phyloP scores from a whole-genome alignment of 2,329 filamentous ascomycete genomes.

The Botrytis pseudocinerea region DNA sequence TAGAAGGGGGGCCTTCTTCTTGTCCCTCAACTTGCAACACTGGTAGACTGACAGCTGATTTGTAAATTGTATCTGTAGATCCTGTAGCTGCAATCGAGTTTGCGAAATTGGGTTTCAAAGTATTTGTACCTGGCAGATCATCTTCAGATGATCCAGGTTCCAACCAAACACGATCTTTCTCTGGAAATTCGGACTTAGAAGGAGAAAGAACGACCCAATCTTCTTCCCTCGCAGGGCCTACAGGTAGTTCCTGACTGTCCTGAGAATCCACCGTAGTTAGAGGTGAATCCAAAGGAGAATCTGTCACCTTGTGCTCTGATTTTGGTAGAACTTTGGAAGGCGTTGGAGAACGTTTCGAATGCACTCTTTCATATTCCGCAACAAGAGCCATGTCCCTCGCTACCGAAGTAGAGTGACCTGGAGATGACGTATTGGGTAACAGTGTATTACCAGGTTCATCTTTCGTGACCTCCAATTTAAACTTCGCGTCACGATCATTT shows the following conservation, averaged over 20 bases:
- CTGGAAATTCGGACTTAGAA: slow-evolving; percentile 29
- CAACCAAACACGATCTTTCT: slow-evolving; percentile 38
- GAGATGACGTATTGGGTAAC: slow-evolving; percentile 21
- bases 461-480: slow-evolving; percentile 24
- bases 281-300: slow-evolving; percentile 30
- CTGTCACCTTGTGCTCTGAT: slow-evolving; percentile 17
- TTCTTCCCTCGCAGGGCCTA: slow-evolving; percentile 31
- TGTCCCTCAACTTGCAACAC: slow-evolving; percentile 52
- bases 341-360: slow-evolving; percentile 34
- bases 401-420: slow-evolving; percentile 28
- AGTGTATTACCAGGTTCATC: slow-evolving; percentile 24
- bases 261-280: slow-evolving; percentile 28
- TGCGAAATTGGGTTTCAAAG: slow-evolving; percentile 41
- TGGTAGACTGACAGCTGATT: slow-evolving; percentile 50
- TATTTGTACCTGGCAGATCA: slow-evolving; percentile 28
- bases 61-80: slow-evolving; percentile 48
- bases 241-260: slow-evolving; percentile 26
- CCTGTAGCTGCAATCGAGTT: slow-evolving; percentile 43
- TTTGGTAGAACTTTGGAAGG: slow-evolving; percentile 15
- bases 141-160: slow-evolving; percentile 41
- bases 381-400: slow-evolving; percentile 37
- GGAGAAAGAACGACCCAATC: slow-evolving; percentile 40
- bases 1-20: slow-evolving; percentile 34
- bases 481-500: slow-evolving; percentile 48
- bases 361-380: slow-evolving; percentile 36